Evolutionary conservation across 2,329 filamentous ascomycete genomes (phyloP), one percentile per base, ranked within the genome.

Genomic region (Drechslerella dactyloides): DNA sequence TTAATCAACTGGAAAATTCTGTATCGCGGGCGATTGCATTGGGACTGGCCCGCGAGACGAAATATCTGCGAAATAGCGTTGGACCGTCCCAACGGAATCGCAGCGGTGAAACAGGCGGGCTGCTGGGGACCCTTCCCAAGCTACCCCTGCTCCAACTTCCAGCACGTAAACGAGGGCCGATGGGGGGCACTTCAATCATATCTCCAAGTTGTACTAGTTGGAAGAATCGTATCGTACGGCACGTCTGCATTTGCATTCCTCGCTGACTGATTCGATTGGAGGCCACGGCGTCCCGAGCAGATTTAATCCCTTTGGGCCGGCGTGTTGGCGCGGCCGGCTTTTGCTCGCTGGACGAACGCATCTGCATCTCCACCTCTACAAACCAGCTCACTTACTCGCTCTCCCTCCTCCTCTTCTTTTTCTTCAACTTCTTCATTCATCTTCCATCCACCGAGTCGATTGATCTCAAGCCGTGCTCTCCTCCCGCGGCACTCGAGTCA

Each of bases 1-100:
- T 19, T 19, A 7, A 17, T 17, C 50, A 3, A 40, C 6, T 21
- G 13, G 11, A 30, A 15, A 6, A 30, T 24, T 24, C 33, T 21
- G 13, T 21, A 23, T 5, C n/a, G 13, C n/a, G 8, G 27, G 3
- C 27, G 27, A 4, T 33, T 8, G 3, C 27, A 33, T 33, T 33
- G 27, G 27, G 27, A 33, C 27, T 3, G 3, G 27, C 27, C 4
- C 3, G 27, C 27, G 27, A n/a, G n/a, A n/a, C n/a, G 35, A 15
- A 37, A 37, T 44, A 13, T 44, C 15, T 23, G 15, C 3, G 4
- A 19, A 23, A 5, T 21, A 23, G 1, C 44, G 44, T 19, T 48
- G 44, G 44, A 10, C n/a, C n/a, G 44, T 48, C 44, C 44, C 44
- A 48, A 48, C 44, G 44, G 44, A 48, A 42, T 42, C 37, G 37